Evolutionary conservation across 192 early-diverging fungal species (phyloP).

Genomic region (Diversispora eburnea): DNA sequence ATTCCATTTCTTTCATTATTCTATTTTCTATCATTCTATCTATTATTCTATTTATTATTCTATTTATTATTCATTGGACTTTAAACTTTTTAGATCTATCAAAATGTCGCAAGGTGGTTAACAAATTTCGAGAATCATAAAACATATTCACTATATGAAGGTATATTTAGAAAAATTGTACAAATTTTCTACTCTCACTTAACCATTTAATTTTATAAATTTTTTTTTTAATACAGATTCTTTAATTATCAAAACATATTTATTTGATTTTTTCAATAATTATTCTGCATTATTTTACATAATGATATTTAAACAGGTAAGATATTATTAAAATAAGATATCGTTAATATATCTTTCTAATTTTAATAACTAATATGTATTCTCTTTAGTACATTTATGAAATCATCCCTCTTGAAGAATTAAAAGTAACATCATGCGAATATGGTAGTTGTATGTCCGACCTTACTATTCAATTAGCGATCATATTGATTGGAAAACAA

Average conservation of each 20-base stretch:
- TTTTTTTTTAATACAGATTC: conserved; percentile 32
- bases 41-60: neutral
- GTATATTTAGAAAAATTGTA: conserved; percentile 22
- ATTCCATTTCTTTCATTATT: conserved; percentile 18
- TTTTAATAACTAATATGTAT: neutral
- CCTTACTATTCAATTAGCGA: conserved; percentile 56
- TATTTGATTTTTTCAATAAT: conserved; percentile 61
- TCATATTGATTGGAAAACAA: conserved; percentile 60
- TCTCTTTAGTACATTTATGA: conserved; percentile 16
- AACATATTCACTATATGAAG: conserved; percentile 42
- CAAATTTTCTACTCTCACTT: neutral
- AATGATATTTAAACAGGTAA: conserved; percentile 44
- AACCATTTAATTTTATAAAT: neutral
- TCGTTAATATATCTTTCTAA: no score
- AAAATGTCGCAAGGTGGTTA: conserved; percentile 30
- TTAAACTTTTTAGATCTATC: conserved; percentile 1
- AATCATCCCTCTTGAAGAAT: neutral
- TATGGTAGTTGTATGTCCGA: conserved; percentile 44
- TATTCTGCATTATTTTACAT: conserved; percentile 59
- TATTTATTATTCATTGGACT: neutral
- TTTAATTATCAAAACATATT: conserved; percentile 51
- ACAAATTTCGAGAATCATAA: conserved; percentile 52
- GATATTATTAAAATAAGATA: neutral
- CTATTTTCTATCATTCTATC: neutral
- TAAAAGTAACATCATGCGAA: neutral